These are phyloP conservation scores for Penicillium samsonianum DNA, from an alignment of 495 filamentous ascomycete genomes.

Conservation along the genomic window DNA sequence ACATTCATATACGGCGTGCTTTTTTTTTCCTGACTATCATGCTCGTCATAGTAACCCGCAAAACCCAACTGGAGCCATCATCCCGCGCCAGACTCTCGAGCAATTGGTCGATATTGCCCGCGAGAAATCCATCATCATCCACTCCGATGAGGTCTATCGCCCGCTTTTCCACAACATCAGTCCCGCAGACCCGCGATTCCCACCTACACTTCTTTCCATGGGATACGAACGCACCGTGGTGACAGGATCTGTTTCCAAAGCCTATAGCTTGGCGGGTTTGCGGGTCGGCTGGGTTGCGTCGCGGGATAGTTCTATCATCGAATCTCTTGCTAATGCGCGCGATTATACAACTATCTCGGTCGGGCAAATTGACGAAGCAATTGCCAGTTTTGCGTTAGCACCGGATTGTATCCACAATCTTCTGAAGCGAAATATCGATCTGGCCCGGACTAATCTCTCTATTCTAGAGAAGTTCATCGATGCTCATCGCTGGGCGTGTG, in stretches of 20 bases:
- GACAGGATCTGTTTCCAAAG: slow-evolving; percentile 84
- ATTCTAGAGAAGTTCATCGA: slow-evolving; percentile 69
- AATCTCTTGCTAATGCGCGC: slow-evolving; percentile 63
- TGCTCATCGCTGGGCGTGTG: slow-evolving; percentile 60
- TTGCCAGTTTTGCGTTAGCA: slow-evolving; percentile 74
- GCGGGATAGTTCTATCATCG: slow-evolving; percentile 61
- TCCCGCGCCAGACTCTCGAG: slow-evolving; percentile 59
- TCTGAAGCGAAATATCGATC: slow-evolving; percentile 65
- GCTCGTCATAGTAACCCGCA: slow-evolving; percentile 71
- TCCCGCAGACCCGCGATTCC: slow-evolving; percentile 56
- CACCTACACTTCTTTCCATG: slow-evolving; percentile 69
- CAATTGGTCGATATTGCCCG: slow-evolving; percentile 65
- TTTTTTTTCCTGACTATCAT: slow-evolving; percentile 4
- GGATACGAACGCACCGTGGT: slow-evolving; percentile 69
- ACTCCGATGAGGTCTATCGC: slow-evolving; percentile 85
- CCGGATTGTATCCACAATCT: slow-evolving; percentile 64
- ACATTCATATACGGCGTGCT: not conserved
- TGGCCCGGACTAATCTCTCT: slow-evolving; percentile 70
- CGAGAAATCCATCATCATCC: slow-evolving; percentile 62
- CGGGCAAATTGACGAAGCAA: slow-evolving; percentile 75
- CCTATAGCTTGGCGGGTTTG: slow-evolving; percentile 81
- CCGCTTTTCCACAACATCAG: slow-evolving; percentile 81
- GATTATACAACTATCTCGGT: slow-evolving; percentile 90
- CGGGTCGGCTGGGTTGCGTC: slow-evolving; percentile 83
- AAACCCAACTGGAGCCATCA: slow-evolving; percentile 80